A percentile compares a stretch with the other conserved stretches of the same genome.
Evolutionary conservation across 257 asterid species (phyloP).

Genomic region (Leonotis leonurus): DNA sequence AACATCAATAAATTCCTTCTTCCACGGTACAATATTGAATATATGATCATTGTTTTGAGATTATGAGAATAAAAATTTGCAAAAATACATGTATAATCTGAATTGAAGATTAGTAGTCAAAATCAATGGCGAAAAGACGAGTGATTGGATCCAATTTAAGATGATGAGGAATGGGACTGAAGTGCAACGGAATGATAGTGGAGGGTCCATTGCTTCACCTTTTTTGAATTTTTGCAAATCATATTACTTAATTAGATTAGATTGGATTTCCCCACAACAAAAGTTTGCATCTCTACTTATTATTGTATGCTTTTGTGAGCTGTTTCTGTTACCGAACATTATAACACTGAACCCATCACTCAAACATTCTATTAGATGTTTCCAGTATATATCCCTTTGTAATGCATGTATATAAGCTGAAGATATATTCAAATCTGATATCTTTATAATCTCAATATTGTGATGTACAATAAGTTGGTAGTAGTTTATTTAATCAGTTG

Average conservation of each 20-base stretch:
- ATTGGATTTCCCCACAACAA: constrained; percentile 32
- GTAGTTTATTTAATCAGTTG: too few relatives aligned
- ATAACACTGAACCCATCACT: constrained; percentile 3
- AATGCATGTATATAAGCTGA: too few relatives aligned
- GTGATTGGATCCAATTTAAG: constrained; percentile 31
- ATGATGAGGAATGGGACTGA: constrained; percentile 35
- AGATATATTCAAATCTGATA: too few relatives aligned
- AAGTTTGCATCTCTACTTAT: constrained; percentile 18
- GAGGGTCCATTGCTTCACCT: constrained; percentile 40
- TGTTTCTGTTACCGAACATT: constrained; percentile 17
- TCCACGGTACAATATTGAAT: too few relatives aligned
- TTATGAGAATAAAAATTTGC: neutral
- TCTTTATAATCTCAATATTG: too few relatives aligned
- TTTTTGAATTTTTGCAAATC: constrained; percentile 29
- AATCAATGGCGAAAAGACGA: constrained; percentile 21
- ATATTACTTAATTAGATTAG: too few relatives aligned
- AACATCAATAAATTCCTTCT: neutral
- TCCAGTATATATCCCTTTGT: too few relatives aligned
- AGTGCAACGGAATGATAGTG: constrained; percentile 26
- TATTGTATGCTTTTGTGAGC: constrained; percentile 24
- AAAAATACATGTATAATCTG: constrained; percentile 11
- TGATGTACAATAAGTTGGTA: too few relatives aligned
- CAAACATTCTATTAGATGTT: neutral
- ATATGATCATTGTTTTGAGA: neutral
- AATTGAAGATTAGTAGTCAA: constrained; percentile 10